phyloP scores from a whole-genome alignment of 306 rosid species.

The Prosopis cineraria region DNA sequence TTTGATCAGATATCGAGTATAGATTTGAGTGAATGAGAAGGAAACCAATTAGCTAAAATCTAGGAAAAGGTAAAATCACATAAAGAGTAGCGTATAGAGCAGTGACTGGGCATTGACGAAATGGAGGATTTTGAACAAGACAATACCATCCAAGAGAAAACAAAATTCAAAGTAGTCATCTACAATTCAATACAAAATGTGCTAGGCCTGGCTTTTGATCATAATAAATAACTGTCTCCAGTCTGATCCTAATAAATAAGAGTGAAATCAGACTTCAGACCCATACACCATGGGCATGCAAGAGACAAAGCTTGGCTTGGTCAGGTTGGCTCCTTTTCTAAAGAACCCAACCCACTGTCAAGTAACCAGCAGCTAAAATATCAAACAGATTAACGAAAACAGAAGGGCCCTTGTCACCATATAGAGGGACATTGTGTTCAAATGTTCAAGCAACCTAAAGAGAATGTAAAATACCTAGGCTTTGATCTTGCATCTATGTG shows the following conservation, averaged over 20 bases:
- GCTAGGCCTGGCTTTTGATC: not conserved
- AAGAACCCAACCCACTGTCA: not conserved
- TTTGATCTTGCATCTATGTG: constrained; percentile 90
- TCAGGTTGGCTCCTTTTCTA: not conserved
- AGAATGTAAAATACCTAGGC: constrained; percentile 61
- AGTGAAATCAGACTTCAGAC: not conserved
- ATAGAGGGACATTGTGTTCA: not conserved
- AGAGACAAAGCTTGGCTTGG: not conserved
- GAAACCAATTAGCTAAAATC: no score
- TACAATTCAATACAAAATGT: not conserved
- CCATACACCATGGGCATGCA: not conserved
- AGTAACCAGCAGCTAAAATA: not conserved
- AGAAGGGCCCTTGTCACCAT: not conserved
- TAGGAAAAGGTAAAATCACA: no score
- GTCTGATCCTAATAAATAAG: not conserved
- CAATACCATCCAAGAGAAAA: not conserved
- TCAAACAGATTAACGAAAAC: not conserved
- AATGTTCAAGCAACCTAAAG: not conserved
- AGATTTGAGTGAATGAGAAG: no score
- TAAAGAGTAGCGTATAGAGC: no score
- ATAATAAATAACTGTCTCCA: not conserved
- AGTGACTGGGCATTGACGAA: not conserved
- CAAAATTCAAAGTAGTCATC: no score
- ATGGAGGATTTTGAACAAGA: not conserved
- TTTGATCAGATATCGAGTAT: not conserved